Evolutionary conservation across 2,329 filamentous ascomycete genomes (phyloP), one percentile per base, ranked within the genome.

Genomic region (Neocucurbitaria cava): DNA sequence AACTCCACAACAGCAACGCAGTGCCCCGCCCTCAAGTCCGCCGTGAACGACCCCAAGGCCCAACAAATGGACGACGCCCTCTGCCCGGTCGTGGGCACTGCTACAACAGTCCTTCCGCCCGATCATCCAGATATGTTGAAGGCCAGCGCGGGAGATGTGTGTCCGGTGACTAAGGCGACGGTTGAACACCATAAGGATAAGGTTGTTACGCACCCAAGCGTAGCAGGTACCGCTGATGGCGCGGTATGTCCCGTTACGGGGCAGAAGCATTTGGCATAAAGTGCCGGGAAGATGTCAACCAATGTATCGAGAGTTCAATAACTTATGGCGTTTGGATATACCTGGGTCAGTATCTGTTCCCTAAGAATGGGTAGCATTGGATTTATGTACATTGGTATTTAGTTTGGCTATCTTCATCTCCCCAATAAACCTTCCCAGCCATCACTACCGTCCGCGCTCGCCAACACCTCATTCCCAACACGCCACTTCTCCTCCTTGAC

Each of bases 1-100:
- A 58, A 66, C 24, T 52, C 58, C 51, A 59, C 52, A 36, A 61
- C 63, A 20, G 78, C 78, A 17, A 75, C 73, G 13, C 59, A 68
- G 15, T 80, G 78, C 62, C 78, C 78, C 0, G 78, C 72, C 3
- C 65, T 80, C 30, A 76, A 78, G 65, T 70, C 66, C 44, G 72
- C 68, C 44, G 72, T 76, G 50, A 70, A 68, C 33, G 56, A 72
- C 55, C 67, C 71, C 39, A 73, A 69, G 53, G 70, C 69, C 18
- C 68, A 76, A 45, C 70, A 70, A 42, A 71, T 80, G 62, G 76
- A 77, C 26, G 76, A 80, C 50, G 77, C 72, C 1, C 73, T 77
- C 1, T 80, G 78, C 61, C 78, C 78, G 0, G 72, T 80, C 10
- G 76, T 80, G 1, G 78, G 78, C n/a, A 73, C 76, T 3, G 78